Evolutionary conservation across 2,329 filamentous ascomycete genomes (phyloP), one percentile per base, ranked within the genome.

Genomic region (Trichothecium roseum): DNA sequence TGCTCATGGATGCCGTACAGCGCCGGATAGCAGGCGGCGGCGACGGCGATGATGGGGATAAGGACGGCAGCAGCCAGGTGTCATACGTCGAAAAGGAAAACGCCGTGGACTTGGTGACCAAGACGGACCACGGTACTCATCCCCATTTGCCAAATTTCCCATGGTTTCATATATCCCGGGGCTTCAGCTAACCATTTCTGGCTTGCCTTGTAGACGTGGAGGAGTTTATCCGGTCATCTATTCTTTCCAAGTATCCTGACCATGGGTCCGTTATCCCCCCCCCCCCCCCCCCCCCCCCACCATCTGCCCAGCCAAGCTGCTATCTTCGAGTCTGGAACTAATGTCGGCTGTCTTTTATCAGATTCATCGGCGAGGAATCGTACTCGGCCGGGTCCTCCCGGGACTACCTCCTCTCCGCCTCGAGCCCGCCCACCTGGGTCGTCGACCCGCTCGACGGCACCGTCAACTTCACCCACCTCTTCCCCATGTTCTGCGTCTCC

Each of bases 401-500:
- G 47, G 64, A 76, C 31, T 87, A 86, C 49, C 68, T 86, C 5
- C 76, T 87, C 41, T 62, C 60, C 31, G 52, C 69, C 28, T 46
- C 59, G n/a, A n/a, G n/a, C n/a, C 26, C 22, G 1, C 81, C 81
- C 30, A 85, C 82, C 22, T 87, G 82, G 83, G 75, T 78, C 48
- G 69, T 87, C 28, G 83, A 88, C 55, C 82, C 83, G 8, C 67
- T 87, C 18, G 82, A 87, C 49, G 81, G 80, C 62, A 87, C 83
- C 3, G 81, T 87, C 40, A 87, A 87, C 63, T 87, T 82, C 59
- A 84, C 81, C 20, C 83, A 87, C 54, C 68, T 84, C 5, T 85
- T 84, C 50, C 81, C 81, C 39, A 84, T 85, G 77, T 86, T 84
- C 59, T 87, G 83, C 55, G 78, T 87, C 30, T 84, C 78, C 26